A percentile compares a stretch with the other conserved stretches of the same genome.
These are phyloP conservation scores for Lotus japonicus DNA, from an alignment of 306 rosid genomes.

Conservation along the genomic window DNA sequence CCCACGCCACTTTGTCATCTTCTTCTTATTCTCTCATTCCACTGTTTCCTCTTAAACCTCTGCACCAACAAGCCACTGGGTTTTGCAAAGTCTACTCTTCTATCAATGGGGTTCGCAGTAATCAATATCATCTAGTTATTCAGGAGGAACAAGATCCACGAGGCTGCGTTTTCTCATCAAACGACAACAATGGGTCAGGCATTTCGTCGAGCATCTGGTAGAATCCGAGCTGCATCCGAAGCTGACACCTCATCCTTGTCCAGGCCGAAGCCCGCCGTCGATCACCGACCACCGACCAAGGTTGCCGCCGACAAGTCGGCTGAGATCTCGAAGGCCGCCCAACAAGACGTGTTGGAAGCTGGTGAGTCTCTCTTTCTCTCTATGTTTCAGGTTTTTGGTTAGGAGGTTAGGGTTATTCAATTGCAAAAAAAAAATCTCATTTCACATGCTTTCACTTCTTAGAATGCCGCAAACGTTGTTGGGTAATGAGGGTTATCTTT, in stretches of 20 bases:
- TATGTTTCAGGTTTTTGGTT: not conserved
- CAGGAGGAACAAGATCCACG: not conserved
- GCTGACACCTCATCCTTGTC: slow-evolving; percentile 38
- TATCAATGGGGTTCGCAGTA: not conserved
- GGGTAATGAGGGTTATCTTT: not conserved
- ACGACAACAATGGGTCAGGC: slow-evolving; percentile 77
- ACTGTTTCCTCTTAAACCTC: not conserved
- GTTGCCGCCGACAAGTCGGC: slow-evolving; percentile 17
- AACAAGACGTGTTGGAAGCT: slow-evolving; percentile 24
- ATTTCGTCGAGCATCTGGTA: slow-evolving; percentile 92
- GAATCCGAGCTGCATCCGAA: slow-evolving; percentile 47
- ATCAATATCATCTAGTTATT: not conserved
- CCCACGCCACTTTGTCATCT: not conserved
- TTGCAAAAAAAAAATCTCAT: not conserved
- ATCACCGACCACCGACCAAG: slow-evolving; percentile 43
- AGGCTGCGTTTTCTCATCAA: not conserved
- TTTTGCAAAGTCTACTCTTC: not conserved
- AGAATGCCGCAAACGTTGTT: not conserved
- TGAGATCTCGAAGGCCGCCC: slow-evolving; percentile 33
- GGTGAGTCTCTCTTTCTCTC: slow-evolving; percentile 33
- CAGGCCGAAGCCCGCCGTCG: slow-evolving; percentile 38
- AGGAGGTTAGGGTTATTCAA: not conserved
- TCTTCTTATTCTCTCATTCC: not conserved
- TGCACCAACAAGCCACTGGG: not conserved
- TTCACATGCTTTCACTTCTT: not conserved